A percentile compares a stretch with the other conserved stretches of the same genome.
These are phyloP conservation scores for Fusarium coffeatum DNA, from an alignment of 2,329 filamentous ascomycete species.

Conservation along the genomic window DNA sequence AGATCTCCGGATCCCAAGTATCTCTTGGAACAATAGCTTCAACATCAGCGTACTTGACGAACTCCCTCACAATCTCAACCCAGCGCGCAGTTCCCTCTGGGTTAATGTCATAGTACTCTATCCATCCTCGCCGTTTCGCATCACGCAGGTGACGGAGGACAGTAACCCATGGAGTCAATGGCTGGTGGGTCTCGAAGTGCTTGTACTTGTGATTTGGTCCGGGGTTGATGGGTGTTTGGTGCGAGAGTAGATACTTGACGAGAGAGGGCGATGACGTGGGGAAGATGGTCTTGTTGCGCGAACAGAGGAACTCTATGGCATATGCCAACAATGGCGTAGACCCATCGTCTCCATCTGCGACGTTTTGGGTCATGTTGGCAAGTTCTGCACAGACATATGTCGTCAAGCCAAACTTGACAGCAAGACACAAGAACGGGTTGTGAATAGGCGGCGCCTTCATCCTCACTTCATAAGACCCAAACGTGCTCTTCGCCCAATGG, in stretches of 20 bases:
- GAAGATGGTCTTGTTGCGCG: conserved; percentile 20
- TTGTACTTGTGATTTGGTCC: conserved; percentile 14
- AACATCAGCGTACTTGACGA: neutral
- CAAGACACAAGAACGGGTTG: conserved; percentile 4
- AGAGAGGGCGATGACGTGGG: conserved; percentile 1
- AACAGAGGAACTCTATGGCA: conserved; percentile 17
- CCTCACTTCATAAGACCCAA: conserved; percentile 12
- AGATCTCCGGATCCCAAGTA: conserved; percentile 15
- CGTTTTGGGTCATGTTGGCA: neutral
- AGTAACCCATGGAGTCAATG: neutral
- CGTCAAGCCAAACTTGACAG: conserved; percentile 2
- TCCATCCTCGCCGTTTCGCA: conserved; percentile 12
- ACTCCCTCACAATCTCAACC: neutral
- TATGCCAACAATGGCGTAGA: conserved; percentile 6
- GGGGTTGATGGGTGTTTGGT: neutral
- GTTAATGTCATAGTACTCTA: conserved; percentile 10
- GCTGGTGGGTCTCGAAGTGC: conserved; percentile 5
- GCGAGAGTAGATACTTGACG: conserved; percentile 3
- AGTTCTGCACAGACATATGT: conserved; percentile 11
- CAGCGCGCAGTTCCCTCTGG: conserved; percentile 10
- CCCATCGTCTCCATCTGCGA: neutral
- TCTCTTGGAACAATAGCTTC: conserved; percentile 2
- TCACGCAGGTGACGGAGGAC: conserved; percentile 18
- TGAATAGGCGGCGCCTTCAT: conserved; percentile 14
- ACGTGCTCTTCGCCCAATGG: conserved; percentile 19